Conservation (phyloP, 208 protist genomes). For the Herpetomonas tarakana region DNA sequence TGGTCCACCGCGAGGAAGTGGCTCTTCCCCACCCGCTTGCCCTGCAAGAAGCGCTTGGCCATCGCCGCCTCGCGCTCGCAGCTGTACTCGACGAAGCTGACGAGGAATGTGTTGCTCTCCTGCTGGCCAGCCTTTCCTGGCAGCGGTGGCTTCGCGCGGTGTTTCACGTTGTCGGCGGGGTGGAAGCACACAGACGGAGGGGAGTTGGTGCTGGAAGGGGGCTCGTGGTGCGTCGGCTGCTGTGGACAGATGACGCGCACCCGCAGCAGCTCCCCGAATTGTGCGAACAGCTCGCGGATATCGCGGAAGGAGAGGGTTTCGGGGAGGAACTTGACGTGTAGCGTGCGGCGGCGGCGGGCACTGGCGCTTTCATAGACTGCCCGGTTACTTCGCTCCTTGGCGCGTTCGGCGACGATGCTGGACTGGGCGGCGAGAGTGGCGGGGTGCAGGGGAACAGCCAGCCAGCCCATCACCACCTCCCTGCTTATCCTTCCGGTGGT, state of each 20-base stretch:
- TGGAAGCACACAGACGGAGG: background rate
- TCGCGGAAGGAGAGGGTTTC: slow-evolving; percentile 11
- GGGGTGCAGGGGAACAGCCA: too few relatives aligned
- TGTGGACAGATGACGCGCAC: slow-evolving; percentile 31
- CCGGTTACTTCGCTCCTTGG: background rate
- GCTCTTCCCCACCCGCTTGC: slow-evolving; percentile 4
- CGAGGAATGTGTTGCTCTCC: slow-evolving; percentile 19
- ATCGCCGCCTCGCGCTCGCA: slow-evolving; percentile 7
- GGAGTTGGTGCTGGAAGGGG: background rate
- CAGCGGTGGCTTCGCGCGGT: background rate
- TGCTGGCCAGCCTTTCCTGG: background rate
- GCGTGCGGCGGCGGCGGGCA: slow-evolving; percentile 19
- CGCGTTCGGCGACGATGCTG: background rate
- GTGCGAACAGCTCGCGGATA: slow-evolving; percentile 28
- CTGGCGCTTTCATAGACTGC: background rate
- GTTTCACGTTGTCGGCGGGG: background rate
- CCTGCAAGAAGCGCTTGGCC: slow-evolving; percentile 1
- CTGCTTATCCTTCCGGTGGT: too few relatives aligned
- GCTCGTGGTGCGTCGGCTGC: background rate
- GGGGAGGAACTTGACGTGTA: slow-evolving; percentile 37
- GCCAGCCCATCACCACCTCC: too few relatives aligned
- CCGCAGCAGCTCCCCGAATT: slow-evolving; percentile 28
- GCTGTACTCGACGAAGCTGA: slow-evolving; percentile 48
- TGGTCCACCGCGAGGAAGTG: slow-evolving; percentile 24
- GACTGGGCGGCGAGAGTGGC: background rate